Conservation (phyloP, 2,329 filamentous ascomycete species). For the Periconia sp. region DNA sequence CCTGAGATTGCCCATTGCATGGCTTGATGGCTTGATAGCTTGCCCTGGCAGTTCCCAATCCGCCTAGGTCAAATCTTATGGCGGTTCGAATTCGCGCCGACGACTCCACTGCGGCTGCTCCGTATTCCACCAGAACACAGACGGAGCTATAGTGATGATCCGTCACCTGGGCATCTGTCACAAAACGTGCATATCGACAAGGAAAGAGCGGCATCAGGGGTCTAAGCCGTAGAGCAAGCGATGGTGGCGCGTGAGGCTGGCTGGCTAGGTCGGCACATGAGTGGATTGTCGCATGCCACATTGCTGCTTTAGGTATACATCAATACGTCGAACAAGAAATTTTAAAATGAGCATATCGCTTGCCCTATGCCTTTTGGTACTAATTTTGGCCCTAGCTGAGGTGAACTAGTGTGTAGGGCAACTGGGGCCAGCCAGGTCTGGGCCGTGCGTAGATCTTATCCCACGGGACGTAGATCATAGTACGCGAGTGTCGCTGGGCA, state of each 20-base stretch:
- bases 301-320: slow-evolving; percentile 6
- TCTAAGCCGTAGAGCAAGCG: background rate
- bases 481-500: background rate
- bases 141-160: background rate
- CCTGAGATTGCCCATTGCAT: slow-evolving; percentile 12
- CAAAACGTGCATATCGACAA: background rate
- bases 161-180: background rate
- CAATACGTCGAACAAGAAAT: slow-evolving; percentile 4
- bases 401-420: background rate
- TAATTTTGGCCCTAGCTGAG: slow-evolving; percentile 4
- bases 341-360: slow-evolving; percentile 10
- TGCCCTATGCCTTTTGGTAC: slow-evolving; percentile 1
- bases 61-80: background rate
- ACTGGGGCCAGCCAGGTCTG: background rate
- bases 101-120: background rate
- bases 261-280: background rate
- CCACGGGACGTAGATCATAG: background rate
- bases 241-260: background rate
- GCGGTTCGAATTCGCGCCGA: background rate
- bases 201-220: too few relatives aligned
- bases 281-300: slow-evolving; percentile 11
- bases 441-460: background rate
- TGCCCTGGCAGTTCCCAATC: background rate
- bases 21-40: background rate
- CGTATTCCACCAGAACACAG: background rate